Evolutionary conservation across 768 basidiomycete genomes (phyloP).

Genomic region (Galerina sulciceps): DNA sequence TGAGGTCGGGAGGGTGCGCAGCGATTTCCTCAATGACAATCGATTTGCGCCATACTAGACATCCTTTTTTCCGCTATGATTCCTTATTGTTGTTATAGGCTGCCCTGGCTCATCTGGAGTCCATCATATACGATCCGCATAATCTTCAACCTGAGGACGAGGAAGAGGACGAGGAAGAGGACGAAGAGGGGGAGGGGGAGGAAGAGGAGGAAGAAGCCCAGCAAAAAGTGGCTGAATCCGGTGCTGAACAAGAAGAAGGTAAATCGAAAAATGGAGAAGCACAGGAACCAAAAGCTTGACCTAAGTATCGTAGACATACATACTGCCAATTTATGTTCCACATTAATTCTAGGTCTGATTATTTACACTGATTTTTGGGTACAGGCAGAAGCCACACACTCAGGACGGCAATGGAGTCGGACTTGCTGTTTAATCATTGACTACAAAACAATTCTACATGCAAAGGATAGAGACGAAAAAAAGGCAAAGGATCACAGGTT

Average conservation of each 20-base stretch:
- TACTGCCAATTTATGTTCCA: too few relatives aligned
- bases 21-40: conserved; percentile 76
- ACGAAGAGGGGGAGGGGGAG: conserved; percentile 10
- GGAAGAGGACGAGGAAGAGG: conserved; percentile 12
- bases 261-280: not conserved
- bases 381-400: too few relatives aligned
- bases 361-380: too few relatives aligned
- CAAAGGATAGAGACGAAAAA: not conserved
- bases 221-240: not conserved
- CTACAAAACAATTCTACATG: conserved; percentile 10
- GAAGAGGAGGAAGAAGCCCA: conserved; percentile 8
- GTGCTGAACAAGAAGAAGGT: not conserved
- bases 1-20: conserved; percentile 93
- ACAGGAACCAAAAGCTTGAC: too few relatives aligned
- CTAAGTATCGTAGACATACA: too few relatives aligned
- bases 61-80: conserved; percentile 26
- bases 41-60: conserved; percentile 89
- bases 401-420: too few relatives aligned
- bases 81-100: conserved; percentile 50
- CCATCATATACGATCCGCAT: conserved; percentile 69
- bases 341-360: too few relatives aligned
- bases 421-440: not conserved
- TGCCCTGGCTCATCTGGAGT: conserved; percentile 81
- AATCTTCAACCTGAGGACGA: conserved; percentile 20
- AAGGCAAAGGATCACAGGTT: not conserved